Percentiles rank a stretch among this genome's conserved stretches.
Conservation (phyloP, 257 asterid species). For the Solanum tacnaense region DNA sequence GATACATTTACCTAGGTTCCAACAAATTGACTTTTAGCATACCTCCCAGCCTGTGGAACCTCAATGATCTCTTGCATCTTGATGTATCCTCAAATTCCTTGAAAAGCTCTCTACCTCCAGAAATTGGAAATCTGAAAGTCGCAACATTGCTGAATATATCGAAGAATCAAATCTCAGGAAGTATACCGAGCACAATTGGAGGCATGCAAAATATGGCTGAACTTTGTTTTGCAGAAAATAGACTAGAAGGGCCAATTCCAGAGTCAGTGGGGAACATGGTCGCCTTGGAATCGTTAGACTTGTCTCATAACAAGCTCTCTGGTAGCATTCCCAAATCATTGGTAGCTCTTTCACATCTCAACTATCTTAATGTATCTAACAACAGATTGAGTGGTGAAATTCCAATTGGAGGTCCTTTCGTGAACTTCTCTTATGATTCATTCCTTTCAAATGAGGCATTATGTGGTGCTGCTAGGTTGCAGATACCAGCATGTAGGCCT, state of each 20-base stretch:
- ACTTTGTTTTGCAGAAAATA: constrained; percentile 13
- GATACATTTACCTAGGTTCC: not conserved
- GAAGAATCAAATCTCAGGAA: constrained; percentile 2
- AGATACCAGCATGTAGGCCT: constrained; percentile 11
- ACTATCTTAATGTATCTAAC: constrained; percentile 4
- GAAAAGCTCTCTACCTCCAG: constrained; percentile 6
- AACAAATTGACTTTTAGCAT: constrained; percentile 14
- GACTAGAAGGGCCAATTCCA: constrained; percentile 15
- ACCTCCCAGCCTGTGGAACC: constrained; percentile 11
- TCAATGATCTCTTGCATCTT: constrained; percentile 6
- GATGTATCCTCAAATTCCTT: constrained; percentile 18
- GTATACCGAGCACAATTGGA: constrained; percentile 9
- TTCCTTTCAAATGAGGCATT: constrained; percentile 13
- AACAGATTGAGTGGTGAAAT: constrained; percentile 19
- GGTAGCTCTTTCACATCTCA: not conserved
- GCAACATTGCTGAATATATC: constrained; percentile 1
- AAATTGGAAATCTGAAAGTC: constrained; percentile 14
- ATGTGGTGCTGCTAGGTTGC: constrained; percentile 8
- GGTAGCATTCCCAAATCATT: constrained; percentile 16
- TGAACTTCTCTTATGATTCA: constrained; percentile 7
- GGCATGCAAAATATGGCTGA: not conserved
- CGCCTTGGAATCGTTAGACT: constrained; percentile 1
- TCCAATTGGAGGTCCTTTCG: constrained; percentile 14
- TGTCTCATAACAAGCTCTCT: constrained; percentile 14
- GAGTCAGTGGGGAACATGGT: not conserved